phyloP scores from a whole-genome alignment of 441 rosid species.

The Corymbia calophylla region DNA sequence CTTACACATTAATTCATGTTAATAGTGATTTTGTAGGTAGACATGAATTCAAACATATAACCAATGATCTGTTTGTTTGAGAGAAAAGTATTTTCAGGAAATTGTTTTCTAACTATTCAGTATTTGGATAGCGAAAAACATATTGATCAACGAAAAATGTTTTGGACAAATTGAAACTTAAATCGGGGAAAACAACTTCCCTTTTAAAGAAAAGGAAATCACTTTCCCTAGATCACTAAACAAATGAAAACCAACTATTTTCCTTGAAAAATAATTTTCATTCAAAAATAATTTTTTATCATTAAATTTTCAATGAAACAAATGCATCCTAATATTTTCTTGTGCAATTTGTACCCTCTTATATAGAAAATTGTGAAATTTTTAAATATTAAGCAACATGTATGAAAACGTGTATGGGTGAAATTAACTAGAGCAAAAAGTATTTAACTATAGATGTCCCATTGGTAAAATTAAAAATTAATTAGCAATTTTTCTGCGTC shows the following conservation, averaged over 20 bases:
- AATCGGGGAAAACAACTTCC: too few relatives aligned
- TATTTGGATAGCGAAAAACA: neutral
- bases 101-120: neutral
- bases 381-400: neutral
- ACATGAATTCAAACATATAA: neutral
- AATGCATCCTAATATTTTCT: neutral
- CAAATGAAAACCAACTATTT: neutral
- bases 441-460: neutral
- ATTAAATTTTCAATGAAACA: neutral
- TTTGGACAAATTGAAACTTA: too few relatives aligned
- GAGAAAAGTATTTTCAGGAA: neutral
- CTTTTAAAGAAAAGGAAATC: too few relatives aligned
- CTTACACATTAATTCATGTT: neutral
- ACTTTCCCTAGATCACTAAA: too few relatives aligned
- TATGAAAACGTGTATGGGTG: neutral
- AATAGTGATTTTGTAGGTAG: neutral
- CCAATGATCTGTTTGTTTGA: neutral
- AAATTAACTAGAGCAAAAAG: neutral
- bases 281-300: too few relatives aligned
- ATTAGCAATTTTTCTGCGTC: neutral
- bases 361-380: neutral
- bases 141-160: neutral
- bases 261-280: neutral
- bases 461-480: neutral
- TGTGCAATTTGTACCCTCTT: neutral